Percentiles rank a stretch among this genome's conserved stretches.
phyloP scores from a whole-genome alignment of 345 rosid species.

The Populus alba region DNA sequence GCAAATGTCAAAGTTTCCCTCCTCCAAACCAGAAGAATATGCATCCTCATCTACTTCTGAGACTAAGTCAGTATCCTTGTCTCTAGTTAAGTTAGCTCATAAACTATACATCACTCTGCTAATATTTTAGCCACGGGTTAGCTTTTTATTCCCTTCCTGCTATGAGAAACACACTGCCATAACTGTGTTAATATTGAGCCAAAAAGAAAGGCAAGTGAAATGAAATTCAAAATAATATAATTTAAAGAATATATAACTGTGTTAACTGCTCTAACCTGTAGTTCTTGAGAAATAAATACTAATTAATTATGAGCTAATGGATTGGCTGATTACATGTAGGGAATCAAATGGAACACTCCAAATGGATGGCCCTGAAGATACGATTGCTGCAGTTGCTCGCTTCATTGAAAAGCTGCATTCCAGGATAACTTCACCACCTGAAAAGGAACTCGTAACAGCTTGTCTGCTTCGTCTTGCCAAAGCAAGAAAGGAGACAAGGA shows the following conservation, averaged over 20 bases:
- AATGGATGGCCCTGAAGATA: constrained; percentile 55
- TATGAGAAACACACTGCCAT: not conserved
- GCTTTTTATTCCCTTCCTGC: not conserved
- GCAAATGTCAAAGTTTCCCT: constrained; percentile 63
- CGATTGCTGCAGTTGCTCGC: constrained; percentile 59
- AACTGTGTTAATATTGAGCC: not conserved
- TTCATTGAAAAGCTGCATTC: constrained; percentile 76
- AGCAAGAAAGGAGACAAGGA: constrained; percentile 69
- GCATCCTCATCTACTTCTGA: constrained; percentile 28
- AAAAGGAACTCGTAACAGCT: constrained; percentile 74
- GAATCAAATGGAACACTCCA: constrained; percentile 40
- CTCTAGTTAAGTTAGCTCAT: not conserved
- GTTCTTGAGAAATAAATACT: not conserved
- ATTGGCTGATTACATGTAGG: constrained; percentile 35
- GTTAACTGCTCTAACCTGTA: not conserved
- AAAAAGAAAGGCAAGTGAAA: not conserved
- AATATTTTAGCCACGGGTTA: not conserved
- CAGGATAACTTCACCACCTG: constrained; percentile 57
- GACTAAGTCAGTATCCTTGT: constrained; percentile 33
- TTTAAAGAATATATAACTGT: not conserved
- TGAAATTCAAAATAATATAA: not conserved
- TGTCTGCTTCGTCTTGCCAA: constrained; percentile 64
- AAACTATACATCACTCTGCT: not conserved
- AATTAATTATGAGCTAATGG: not conserved
- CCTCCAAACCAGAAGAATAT: constrained; percentile 41